Conservation (phyloP, 306 rosid genomes). For the Vigna nakashimae region DNA sequence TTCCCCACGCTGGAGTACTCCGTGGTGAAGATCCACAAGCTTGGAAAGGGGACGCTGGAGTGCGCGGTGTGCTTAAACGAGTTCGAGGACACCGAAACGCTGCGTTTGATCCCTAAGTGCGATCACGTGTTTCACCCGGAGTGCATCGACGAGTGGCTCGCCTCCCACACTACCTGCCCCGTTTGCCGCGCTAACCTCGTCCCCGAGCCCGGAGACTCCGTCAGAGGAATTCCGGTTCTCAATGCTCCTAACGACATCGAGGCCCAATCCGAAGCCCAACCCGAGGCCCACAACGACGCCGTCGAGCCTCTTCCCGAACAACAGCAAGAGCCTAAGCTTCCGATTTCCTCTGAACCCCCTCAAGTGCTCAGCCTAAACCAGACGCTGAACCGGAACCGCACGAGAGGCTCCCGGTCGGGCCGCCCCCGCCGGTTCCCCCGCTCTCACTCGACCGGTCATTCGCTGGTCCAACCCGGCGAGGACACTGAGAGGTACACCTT, state of each 20-base stretch:
- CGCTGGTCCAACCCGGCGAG: conserved; percentile 80
- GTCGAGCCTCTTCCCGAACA: conserved; percentile 16
- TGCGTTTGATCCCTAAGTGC: conserved; percentile 92
- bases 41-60: conserved; percentile 78
- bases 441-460: conserved; percentile 95
- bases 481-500: conserved; percentile 84
- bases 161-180: conserved; percentile 83
- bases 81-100: conserved; percentile 81
- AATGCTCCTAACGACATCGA: not conserved
- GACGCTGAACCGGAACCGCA: conserved; percentile 67
- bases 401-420: conserved; percentile 57
- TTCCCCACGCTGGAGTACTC: conserved; percentile 81
- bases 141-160: conserved; percentile 89
- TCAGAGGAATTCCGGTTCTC: not conserved
- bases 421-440: conserved; percentile 62
- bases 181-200: conserved; percentile 81
- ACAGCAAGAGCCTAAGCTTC: not conserved
- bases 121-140: conserved; percentile 95
- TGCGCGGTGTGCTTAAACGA: conserved; percentile 93
- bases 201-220: conserved; percentile 62
- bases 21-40: conserved; percentile 64
- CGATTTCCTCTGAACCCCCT: not conserved
- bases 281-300: conserved; percentile 57
- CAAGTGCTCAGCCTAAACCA: conserved; percentile 38
- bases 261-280: conserved; percentile 22